Evolutionary conservation across 176 grass and related monocot species (phyloP).

Genomic region (Aegilops longissima): DNA sequence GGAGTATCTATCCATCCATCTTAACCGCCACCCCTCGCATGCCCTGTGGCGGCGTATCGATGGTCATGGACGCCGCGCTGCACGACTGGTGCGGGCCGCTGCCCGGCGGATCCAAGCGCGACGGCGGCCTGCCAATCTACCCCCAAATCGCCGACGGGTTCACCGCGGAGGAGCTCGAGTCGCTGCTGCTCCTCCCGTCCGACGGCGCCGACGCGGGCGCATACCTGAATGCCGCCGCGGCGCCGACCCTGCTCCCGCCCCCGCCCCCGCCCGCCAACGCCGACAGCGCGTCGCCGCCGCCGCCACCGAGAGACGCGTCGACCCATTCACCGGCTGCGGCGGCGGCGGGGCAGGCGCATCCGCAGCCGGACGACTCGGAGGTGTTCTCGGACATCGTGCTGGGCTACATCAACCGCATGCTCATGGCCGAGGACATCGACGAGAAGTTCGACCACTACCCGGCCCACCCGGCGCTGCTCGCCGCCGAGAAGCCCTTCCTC

Average conservation of each 20-base stretch:
- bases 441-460: slow-evolving; percentile 88
- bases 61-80: slow-evolving; percentile 67
- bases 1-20: neutral
- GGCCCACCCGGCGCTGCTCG: slow-evolving; percentile 62
- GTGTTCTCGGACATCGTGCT: slow-evolving; percentile 84
- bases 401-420: slow-evolving; percentile 77
- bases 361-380: slow-evolving; percentile 63
- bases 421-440: slow-evolving; percentile 96
- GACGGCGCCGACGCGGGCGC: slow-evolving; percentile 32
- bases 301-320: neutral
- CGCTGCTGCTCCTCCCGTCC: slow-evolving; percentile 24
- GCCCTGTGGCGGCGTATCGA: slow-evolving; percentile 32
- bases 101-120: slow-evolving; percentile 41
- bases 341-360: neutral
- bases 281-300: slow-evolving; percentile 21
- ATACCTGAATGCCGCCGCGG: slow-evolving; percentile 32
- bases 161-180: slow-evolving; percentile 38
- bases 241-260: neutral
- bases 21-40: neutral
- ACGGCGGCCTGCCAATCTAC: slow-evolving; percentile 13
- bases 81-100: slow-evolving; percentile 40
- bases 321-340: neutral
- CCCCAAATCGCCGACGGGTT: slow-evolving; percentile 45
- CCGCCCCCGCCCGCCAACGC: neutral
- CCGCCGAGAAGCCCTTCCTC: slow-evolving; percentile 71